Base-by-base conservation (phyloP, 2,329 filamentous ascomycete species). In the Cordyceps javanica region DNA sequence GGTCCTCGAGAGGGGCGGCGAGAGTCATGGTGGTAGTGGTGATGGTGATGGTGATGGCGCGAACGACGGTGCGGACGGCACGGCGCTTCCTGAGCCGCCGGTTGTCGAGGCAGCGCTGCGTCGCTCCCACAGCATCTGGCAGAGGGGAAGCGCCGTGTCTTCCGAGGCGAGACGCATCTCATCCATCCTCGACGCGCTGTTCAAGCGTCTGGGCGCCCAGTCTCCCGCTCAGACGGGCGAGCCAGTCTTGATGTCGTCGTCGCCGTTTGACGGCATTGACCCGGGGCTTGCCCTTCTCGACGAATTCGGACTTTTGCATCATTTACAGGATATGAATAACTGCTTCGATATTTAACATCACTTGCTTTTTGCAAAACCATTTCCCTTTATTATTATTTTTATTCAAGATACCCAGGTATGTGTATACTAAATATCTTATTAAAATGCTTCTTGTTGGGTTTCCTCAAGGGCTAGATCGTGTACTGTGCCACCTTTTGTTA, bases 291-390 rank as follows among this genome's bases (percentile, higher is more conserved):
- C 34, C 8, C 26, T 57, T 36, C 55, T 57, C 7, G 55, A 51
- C 13, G 55, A 57, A 26, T 57, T 57, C 34, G 55, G 55, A 1
- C 55, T 57, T 39, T 26, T 57, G 34, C 45, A 57, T 19, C 55
- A 57, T 30, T 21, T 57, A n/a, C 55, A 57, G 45, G 55, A 50
- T 6, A 28, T 68, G 62, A 49, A 42, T 57, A 26, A 30, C 55
- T 60, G 28, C 44, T 42, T 59, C 32, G 55, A 58, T 34, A 25
- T 44, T 26, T 59, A 56, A 44, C 28, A 44, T 5, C 19, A 25
- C 26, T 19, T 13, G 6, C 36, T 10, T 16, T 44, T 14, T 3
- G 36, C 13, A 32, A 16, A 32, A 5, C 14, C 13, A 9, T 2
- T n/a, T 28, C 38, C 11, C 26, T 9, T 32, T 25, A 16, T 44